Evolutionary conservation across 441 rosid species (phyloP), one percentile per base, ranked within the genome.

Genomic region (Gossypium lobatum): DNA sequence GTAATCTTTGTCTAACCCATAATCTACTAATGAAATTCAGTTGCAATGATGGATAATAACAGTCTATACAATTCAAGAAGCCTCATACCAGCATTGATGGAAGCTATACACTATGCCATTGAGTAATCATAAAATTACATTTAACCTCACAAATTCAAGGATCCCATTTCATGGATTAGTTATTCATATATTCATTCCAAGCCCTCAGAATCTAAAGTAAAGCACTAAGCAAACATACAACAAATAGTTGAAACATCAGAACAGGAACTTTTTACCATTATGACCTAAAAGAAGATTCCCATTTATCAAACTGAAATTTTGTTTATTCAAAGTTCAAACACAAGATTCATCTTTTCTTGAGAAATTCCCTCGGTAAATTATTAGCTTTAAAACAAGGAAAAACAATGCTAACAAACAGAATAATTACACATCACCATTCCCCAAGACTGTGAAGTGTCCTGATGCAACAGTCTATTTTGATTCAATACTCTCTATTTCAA

Each of bases 281-380:
- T 11, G 2, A 45, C 13, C n/a, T 65, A 65, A 65, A 23, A 46
- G 34, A 9, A 21, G 21, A 13, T 46, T 52, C 20, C 45, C 60
- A 68, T 31, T 54, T 31, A 55, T 31, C 73, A 70, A 70, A 53
- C 52, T 6, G 13, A n/a, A 70, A 31, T 5, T 70, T 55, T 4
- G 23, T 31, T 34, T 17, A 20, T 34, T 70, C 50, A 70, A 54
- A 70, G 14, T 54, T 70, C 50, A 70, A 54, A 70, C 48, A 31
- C 6, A 70, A 54, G 13, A 17, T 14, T 54, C 31, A 55, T 70
- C 1, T 17, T 54, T 70, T 55, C 31, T 34, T 31, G 52, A 70
- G 28, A 68, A 52, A 34, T 34, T 37, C 31, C 73, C 8, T 2
- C 8, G 7, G n/a, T 46, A 25, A 45, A 10, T 72, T 20, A 59